Percentiles rank a stretch among this genome's conserved stretches.
Evolutionary conservation across 2,329 filamentous ascomycete species (phyloP).

Genomic region (Monilinia fructicola): DNA sequence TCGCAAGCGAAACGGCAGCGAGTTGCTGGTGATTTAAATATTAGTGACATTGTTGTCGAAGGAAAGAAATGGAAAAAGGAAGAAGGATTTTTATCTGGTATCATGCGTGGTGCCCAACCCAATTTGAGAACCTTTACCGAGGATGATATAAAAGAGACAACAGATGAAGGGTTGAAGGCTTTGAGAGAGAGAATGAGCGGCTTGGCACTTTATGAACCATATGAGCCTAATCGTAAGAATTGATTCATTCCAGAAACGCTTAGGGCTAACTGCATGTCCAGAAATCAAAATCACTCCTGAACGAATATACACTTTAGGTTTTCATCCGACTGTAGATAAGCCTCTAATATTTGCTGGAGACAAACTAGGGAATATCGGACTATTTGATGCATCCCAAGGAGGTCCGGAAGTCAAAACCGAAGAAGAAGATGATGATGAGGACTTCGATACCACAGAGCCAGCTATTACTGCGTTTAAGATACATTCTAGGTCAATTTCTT

Average conservation of each 20-base stretch:
- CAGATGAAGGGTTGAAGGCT: slow-evolving; percentile 70
- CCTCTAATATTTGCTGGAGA: slow-evolving; percentile 90
- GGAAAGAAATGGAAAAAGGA: slow-evolving; percentile 73
- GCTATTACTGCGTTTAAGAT: slow-evolving; percentile 88
- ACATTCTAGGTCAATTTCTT: slow-evolving; percentile 83
- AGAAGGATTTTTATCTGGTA: slow-evolving; percentile 62
- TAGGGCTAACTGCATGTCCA: slow-evolving; percentile 40
- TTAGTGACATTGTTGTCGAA: slow-evolving; percentile 76
- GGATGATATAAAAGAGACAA: slow-evolving; percentile 78
- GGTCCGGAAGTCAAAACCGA: slow-evolving; percentile 52
- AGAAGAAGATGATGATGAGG: slow-evolving; percentile 66
- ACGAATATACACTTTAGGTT: slow-evolving; percentile 79
- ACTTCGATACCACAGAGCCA: slow-evolving; percentile 65
- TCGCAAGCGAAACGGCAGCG: slow-evolving; percentile 62
- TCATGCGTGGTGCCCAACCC: slow-evolving; percentile 70
- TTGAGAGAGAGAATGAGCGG: slow-evolving; percentile 75
- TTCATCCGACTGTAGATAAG: slow-evolving; percentile 85
- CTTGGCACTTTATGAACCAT: slow-evolving; percentile 78
- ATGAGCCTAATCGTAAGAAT: slow-evolving; percentile 70
- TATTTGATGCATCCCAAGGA: slow-evolving; percentile 84
- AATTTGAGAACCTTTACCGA: slow-evolving; percentile 82
- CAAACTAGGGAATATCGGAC: slow-evolving; percentile 85
- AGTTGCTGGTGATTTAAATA: slow-evolving; percentile 65
- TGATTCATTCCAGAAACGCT: background rate
- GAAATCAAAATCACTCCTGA: slow-evolving; percentile 91